These are phyloP conservation scores for Acanthamoeba quina DNA, from an alignment of 208 protist species.

Conservation along the genomic window DNA sequence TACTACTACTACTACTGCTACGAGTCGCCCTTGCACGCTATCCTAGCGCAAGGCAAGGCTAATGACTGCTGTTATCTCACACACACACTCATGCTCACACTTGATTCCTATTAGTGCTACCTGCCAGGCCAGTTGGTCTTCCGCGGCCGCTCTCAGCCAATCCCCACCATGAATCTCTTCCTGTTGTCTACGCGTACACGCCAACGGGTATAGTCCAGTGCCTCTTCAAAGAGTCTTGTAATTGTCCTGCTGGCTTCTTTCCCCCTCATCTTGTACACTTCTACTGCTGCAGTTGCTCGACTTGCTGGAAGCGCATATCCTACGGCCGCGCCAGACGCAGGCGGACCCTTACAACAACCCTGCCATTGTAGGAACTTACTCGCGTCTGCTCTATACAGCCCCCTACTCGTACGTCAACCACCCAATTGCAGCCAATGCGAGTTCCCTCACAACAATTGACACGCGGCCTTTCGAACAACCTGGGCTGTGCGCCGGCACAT, in stretches of 20 bases:
- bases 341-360: constrained; percentile 29
- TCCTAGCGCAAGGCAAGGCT: neutral
- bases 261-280: neutral
- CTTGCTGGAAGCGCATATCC: constrained; percentile 41
- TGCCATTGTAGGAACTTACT: constrained; percentile 47
- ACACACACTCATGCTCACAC: neutral
- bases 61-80: neutral
- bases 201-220: neutral
- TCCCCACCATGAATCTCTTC: constrained; percentile 42
- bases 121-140: constrained; percentile 20
- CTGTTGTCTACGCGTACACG: constrained; percentile 38
- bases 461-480: too few species aligned
- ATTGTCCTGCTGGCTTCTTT: neutral
- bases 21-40: neutral
- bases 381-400: constrained; percentile 18
- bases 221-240: too few species aligned
- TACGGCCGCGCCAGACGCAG: neutral
- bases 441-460: too few species aligned
- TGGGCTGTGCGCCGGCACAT: too few species aligned
- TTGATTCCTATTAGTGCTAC: neutral
- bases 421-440: too few species aligned
- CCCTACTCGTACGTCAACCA: constrained; percentile 68
- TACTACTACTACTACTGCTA: neutral
- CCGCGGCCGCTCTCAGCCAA: neutral
- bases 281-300: neutral